Evolutionary conservation across 805 yeast species (phyloP), one percentile per base, ranked within the genome.

Genomic region (Nakazawaea anatomiae): DNA sequence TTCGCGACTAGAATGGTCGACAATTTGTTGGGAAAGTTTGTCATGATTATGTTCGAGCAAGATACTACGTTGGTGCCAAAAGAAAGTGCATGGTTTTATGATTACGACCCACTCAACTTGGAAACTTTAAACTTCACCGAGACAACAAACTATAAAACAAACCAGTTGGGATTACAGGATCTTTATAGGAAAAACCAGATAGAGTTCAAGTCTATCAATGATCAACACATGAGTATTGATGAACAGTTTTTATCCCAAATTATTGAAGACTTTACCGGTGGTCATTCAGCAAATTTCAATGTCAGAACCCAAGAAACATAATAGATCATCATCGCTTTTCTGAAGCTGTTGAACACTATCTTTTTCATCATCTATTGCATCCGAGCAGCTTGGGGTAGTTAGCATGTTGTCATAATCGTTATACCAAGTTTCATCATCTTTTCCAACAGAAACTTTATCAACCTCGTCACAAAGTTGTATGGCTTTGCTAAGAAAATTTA

Each of bases 41-140:
- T 85, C 0, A 63, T 88, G 73, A 68, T 85, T 2, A 63, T 70
- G 64, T 87, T 88, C 57, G 65, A 66, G 2, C 65, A 77, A 53
- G 96, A 87, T 62, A 75, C 75, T n/a, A 85, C 86, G 1, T 66
- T 87, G 6, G 82, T 82, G 5, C 96, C 96, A 1, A 82, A 79
- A 58, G 86, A 85, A 52, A 79, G 85, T 48, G 83, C 91, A 1
- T 79, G 81, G 79, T 83, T 85, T 59, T 74, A 66, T 46, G 90
- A 85, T 57, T 53, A 65, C 5, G 80, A 82, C 54, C 60, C 67
- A 5, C 57, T 55, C 3, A 64, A 77, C 0, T 83, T 80, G 0
- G 57, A 61, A 0, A 45, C 69, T 0, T 65, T 80, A 4, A 73
- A 76, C 0, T 74, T 84, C 45, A 64, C 73, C 11, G 63, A 77